phyloP scores from a whole-genome alignment of 208 protist genomes.

The Acanthamoeba royreba region DNA sequence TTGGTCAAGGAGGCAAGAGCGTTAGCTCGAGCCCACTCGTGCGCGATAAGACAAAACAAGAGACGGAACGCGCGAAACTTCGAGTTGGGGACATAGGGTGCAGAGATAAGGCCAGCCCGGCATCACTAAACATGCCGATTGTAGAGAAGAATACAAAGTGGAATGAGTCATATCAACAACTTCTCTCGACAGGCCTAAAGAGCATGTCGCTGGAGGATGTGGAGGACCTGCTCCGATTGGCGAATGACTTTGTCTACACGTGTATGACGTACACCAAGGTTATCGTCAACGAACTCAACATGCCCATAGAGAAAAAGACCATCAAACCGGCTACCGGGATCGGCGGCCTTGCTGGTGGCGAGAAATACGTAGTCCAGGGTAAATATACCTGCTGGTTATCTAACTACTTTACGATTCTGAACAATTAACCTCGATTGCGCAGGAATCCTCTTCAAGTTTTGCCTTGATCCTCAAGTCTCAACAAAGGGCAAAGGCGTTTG shows the following conservation, averaged over 20 bases:
- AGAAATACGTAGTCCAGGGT: too few species aligned
- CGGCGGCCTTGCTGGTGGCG: too few species aligned
- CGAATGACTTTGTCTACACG: not conserved
- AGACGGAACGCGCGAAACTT: not conserved
- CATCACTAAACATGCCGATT: not conserved
- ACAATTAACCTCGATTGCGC: too few species aligned
- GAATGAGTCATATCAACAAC: not conserved
- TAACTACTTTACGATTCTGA: too few species aligned
- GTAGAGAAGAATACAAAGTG: not conserved
- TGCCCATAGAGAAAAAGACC: too few species aligned
- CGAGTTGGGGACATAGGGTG: not conserved
- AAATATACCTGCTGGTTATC: too few species aligned
- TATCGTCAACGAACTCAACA: not conserved
- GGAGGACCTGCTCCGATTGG: not conserved
- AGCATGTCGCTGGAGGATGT: not conserved
- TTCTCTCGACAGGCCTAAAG: not conserved
- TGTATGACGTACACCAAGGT: not conserved
- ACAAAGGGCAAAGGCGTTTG: too few species aligned
- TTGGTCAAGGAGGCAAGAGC: not conserved
- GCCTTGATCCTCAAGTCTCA: not conserved
- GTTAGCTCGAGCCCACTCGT: not conserved
- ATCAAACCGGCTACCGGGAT: too few species aligned
- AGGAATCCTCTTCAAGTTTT: too few species aligned
- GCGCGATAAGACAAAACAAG: not conserved
- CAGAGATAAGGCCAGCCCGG: not conserved